Base-by-base conservation (phyloP, 2,329 filamentous ascomycete genomes). In the Didymella pomorum region DNA sequence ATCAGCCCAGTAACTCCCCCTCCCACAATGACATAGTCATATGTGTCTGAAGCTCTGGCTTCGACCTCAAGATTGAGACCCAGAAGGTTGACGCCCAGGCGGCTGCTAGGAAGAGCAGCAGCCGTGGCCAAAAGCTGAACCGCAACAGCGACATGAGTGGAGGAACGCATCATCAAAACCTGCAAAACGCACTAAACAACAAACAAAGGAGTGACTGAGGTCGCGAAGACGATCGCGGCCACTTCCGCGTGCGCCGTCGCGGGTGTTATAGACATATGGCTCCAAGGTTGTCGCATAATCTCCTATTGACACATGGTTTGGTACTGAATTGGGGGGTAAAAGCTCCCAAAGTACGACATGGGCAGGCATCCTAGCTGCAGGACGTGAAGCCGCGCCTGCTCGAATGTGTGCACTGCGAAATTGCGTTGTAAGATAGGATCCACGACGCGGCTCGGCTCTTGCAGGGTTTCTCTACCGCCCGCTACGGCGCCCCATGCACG, bases 1-100 rank as follows among this genome's bases (percentile, higher is more conserved):
- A 69, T 60, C 5, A 70, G 41, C 2, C 70, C 70, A n/a, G 63
- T 67, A 8, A 69, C 58, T 16, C 70, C 70, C n/a, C 67, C 70
- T 28, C 70, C 70, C 23, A 72, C 60, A 14, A 72, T 63, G 7
- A 72, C 61, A 52, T 71, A 72, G 52, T 72, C 70, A 23, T 63
- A 70, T 11, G 67, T 65, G 26, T 68, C 50, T 16, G 56, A 53
- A 28, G 41, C 58, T 31, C 57, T 48, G 21, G 31, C 9, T 23
- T 60, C 28, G 4, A 48, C 46, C 31, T 54, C 42, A 31, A 50
- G 44, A 6, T 35, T n/a, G 16, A 35, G 5, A 6, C 31, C 31
- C 1, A 41, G 41, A 25, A 50, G 44, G 1, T 35, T n/a, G 6
- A 35, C 16, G 7, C 31, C 31, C 1, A 47, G 44, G 18, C 33